Evolutionary conservation across 179 eudicot species (phyloP).

Genomic region (Beta lomatogona): DNA sequence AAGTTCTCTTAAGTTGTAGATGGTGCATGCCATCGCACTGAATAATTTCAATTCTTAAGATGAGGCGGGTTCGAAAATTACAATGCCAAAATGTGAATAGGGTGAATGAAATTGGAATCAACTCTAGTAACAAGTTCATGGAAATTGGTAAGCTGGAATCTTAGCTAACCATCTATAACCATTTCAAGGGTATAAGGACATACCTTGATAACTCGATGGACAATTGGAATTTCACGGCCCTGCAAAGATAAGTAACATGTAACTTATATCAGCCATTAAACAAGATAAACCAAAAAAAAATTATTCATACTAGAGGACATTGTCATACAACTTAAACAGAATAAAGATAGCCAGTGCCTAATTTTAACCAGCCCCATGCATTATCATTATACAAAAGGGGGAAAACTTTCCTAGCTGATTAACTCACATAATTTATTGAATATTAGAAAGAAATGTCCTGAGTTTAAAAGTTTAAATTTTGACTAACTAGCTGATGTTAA

Average conservation of each 20-base stretch:
- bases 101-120: neutral
- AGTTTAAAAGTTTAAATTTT: neutral
- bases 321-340: neutral
- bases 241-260: slow-evolving; percentile 30
- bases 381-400: neutral
- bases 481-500: neutral
- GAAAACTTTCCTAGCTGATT: neutral
- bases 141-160: neutral
- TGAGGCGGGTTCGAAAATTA: neutral
- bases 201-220: slow-evolving; percentile 87
- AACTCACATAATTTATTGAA: no score
- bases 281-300: neutral
- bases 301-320: no score
- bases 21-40: neutral
- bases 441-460: neutral
- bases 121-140: no score
- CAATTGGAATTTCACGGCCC: slow-evolving; percentile 86
- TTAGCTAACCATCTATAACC: neutral
- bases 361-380: neutral
- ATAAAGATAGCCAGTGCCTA: neutral
- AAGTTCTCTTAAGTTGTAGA: neutral
- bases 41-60: neutral
- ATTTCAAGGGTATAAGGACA: neutral
- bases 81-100: neutral
- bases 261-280: neutral